Base-by-base conservation (phyloP, 805 yeast genomes). In the Pichia exigua region DNA sequence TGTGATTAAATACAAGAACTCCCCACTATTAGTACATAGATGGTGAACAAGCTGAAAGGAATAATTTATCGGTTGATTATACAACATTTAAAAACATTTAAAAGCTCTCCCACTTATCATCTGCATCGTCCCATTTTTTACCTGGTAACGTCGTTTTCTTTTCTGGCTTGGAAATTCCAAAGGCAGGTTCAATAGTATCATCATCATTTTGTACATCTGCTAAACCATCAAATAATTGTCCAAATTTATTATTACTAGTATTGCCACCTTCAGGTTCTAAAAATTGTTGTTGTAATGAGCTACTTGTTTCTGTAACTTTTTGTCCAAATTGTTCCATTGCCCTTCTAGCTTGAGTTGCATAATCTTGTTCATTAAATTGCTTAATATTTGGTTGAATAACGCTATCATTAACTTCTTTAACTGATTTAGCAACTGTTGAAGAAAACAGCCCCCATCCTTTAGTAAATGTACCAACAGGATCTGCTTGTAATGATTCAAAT, bases 301-400 rank as follows among this genome's bases (percentile, higher is more conserved):
- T 77, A 35, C 95, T 86, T 0, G 97, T 88, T 59, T 90, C 95
- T 65, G 87, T 95, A 72, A 92, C 86, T 63, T 83, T 89, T 65
- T 87, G 95, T 46, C 97, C 97, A 71, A 92, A 94, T 73, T 94
- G 97, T 53, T 88, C 84, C 78, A 95, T 87, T n/a, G 98, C 98
- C 59, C 89, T 80, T 56, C 78, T 82, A 5, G 98, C 94, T 63
- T 89, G 95, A 50, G 70, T 73, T 24, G 95, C 81, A 44, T 87
- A 67, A 53, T 94, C 98, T 55, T 87, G 81, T 55, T 83, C 89
- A 40, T 83, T 79, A 59, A 94, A 75, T 62, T 86, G 90, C 63
- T 82, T 82, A 65, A 89, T 76, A 45, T 94, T 82, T n/a, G 99
- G 99, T 65, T 87, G 88, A 58, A 94, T 90, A 48, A 90, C 96